Conservation (phyloP, 2,329 filamentous ascomycete genomes). For the Cytospora chrysosperma region DNA sequence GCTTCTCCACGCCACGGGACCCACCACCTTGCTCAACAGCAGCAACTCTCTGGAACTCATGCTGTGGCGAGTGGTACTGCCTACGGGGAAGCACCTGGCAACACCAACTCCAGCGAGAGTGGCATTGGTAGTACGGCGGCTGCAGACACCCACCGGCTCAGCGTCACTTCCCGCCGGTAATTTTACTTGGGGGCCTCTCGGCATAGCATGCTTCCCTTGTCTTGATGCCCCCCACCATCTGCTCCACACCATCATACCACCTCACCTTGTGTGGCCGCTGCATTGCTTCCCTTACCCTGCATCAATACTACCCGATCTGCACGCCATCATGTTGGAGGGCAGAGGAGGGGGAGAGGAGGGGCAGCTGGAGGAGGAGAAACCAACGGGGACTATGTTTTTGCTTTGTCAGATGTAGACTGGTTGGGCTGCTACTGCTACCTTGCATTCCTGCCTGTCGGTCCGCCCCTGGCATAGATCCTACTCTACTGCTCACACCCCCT, state of each 20-base stretch:
- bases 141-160: constrained; percentile 20
- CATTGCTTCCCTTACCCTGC: not conserved
- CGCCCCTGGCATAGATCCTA: not conserved
- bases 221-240: constrained; percentile 1
- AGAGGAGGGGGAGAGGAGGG: not conserved
- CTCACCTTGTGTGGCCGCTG: not conserved
- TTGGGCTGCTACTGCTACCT: not conserved
- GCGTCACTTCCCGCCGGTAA: constrained; percentile 18
- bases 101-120: constrained; percentile 17
- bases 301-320: constrained; percentile 5
- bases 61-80: constrained; percentile 16
- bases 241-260: not conserved
- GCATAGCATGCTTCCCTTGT: not conserved
- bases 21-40: constrained; percentile 15
- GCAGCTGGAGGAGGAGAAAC: not conserved
- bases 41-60: constrained; percentile 11
- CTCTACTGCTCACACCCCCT: not conserved
- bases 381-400: not conserved
- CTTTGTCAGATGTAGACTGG: not conserved
- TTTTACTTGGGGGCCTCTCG: not conserved
- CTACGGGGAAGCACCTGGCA: constrained; percentile 20
- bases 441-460: not conserved
- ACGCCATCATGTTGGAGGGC: not conserved
- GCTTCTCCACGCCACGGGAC: constrained; percentile 14
- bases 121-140: constrained; percentile 15